Conservation (phyloP, 352 stramenopile genomes). For the Blastocystis sp. region DNA sequence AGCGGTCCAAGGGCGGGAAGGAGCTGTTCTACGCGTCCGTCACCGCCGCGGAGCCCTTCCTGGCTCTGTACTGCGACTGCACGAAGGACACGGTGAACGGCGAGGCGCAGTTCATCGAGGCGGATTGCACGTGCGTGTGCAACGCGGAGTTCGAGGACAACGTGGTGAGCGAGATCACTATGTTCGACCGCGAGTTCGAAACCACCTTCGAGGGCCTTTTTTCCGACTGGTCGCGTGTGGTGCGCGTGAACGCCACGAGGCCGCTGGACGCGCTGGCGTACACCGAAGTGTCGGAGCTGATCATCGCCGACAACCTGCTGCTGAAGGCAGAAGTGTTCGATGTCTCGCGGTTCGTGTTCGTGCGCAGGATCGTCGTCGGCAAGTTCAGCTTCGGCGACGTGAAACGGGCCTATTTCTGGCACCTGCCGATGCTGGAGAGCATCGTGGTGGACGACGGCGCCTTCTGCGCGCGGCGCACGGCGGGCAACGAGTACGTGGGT, state of each 20-base stretch:
- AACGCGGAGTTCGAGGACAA: slow-evolving; percentile 1
- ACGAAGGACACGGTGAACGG: background rate
- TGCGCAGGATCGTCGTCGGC: slow-evolving; percentile 7
- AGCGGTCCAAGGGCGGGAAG: background rate
- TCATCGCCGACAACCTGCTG: background rate
- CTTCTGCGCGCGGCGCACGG: background rate
- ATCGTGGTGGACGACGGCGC: slow-evolving; percentile 4
- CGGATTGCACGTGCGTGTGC: background rate
- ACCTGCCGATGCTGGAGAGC: slow-evolving; percentile 6
- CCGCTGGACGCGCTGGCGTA: background rate
- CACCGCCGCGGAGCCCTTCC: background rate
- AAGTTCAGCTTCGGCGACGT: slow-evolving; percentile 1
- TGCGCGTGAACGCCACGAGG: background rate
- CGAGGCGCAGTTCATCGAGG: slow-evolving; percentile 14
- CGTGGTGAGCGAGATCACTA: background rate
- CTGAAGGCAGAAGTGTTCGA: background rate
- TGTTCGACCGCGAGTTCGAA: background rate
- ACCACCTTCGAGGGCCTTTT: background rate
- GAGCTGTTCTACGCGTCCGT: background rate
- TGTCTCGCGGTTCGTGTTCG: slow-evolving; percentile 12
- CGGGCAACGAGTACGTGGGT: background rate
- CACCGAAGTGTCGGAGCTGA: background rate
- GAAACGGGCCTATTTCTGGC: background rate
- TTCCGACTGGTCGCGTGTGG: background rate
- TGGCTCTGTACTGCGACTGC: background rate